These are phyloP conservation scores for Nematocida ausubeli DNA, from an alignment of 371 early-diverging fungal species.

Conservation along the genomic window DNA sequence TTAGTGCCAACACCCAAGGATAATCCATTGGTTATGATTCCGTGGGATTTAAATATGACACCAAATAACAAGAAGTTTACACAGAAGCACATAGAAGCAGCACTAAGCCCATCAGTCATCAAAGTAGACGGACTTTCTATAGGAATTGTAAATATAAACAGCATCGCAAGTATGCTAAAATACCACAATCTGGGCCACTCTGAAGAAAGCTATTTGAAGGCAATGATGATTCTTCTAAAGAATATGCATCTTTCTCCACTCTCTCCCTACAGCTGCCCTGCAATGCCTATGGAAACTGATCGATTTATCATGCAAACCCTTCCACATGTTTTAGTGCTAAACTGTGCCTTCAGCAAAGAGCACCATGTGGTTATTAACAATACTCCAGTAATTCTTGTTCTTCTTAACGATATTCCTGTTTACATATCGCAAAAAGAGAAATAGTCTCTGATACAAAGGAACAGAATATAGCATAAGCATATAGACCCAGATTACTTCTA, in stretches of 20 bases:
- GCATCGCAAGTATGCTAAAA: neutral
- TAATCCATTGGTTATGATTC: neutral
- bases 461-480: no score
- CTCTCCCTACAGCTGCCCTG: conserved; percentile 25
- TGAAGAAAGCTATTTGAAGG: conserved; percentile 21
- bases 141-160: conserved; percentile 22
- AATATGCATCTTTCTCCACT: conserved; percentile 32
- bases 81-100: neutral
- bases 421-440: no score
- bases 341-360: neutral
- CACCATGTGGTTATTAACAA: neutral
- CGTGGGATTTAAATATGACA: neutral
- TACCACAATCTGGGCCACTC: neutral
- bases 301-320: conserved; percentile 1
- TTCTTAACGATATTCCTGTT: neutral
- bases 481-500: no score
- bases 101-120: neutral
- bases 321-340: conserved; percentile 27
- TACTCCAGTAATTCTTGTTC: neutral
- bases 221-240: conserved; percentile 6
- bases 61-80: neutral
- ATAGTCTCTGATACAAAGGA: no score
- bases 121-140: conserved; percentile 13
- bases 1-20: neutral
- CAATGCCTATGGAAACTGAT: conserved; percentile 7